Percentiles rank a stretch among this genome's conserved stretches.
phyloP scores from a whole-genome alignment of 805 yeast genomes.

The Barnettozyma sp. region DNA sequence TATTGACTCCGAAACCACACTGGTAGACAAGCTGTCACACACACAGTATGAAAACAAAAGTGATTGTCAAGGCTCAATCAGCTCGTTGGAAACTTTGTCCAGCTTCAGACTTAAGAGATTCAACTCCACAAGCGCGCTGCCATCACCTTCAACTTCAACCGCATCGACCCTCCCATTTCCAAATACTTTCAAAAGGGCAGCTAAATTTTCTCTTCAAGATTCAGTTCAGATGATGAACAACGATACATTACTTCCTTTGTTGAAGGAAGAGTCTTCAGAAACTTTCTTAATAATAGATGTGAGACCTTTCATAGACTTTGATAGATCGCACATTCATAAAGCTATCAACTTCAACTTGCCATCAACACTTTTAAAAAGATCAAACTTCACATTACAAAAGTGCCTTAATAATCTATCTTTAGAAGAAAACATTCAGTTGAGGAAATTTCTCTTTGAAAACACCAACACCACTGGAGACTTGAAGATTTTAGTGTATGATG shows the following conservation, averaged over 20 bases:
- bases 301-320: conserved; percentile 72
- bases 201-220: conserved; percentile 14
- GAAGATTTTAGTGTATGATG: conserved; percentile 20
- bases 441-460: conserved; percentile 27
- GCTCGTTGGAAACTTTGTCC: conserved; percentile 16
- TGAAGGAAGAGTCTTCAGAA: conserved; percentile 10
- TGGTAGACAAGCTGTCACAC: conserved; percentile 3
- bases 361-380: conserved; percentile 75
- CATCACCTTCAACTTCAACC: conserved; percentile 9
- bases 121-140: conserved; percentile 17
- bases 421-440: conserved; percentile 40
- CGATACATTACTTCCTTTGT: conserved; percentile 8
- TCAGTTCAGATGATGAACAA: conserved; percentile 10
- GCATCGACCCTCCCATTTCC: conserved; percentile 6
- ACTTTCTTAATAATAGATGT: conserved; percentile 57
- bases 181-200: conserved; percentile 11
- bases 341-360: conserved; percentile 82
- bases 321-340: conserved; percentile 46
- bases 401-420: conserved; percentile 55
- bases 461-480: conserved; percentile 11
- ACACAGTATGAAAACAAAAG: neutral
- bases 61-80: conserved; percentile 16
- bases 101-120: conserved; percentile 15
- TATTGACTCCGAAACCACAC: conserved; percentile 2
- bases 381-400: conserved; percentile 57